phyloP scores from a whole-genome alignment of 805 yeast species.

The Cyberlindnera maclurae region DNA sequence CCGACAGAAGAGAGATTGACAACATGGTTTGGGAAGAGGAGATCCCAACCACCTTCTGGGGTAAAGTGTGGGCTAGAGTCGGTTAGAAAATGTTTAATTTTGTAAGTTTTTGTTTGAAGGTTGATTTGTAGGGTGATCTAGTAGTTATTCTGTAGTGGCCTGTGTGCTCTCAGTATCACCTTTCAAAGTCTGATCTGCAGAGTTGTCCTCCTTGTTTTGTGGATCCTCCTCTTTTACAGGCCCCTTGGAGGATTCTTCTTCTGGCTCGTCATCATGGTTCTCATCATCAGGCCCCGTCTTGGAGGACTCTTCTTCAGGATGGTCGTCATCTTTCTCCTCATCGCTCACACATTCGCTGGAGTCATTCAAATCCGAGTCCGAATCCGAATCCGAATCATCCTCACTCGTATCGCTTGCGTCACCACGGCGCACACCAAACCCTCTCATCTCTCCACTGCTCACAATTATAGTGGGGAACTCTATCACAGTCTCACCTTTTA shows the following conservation, averaged over 20 bases:
- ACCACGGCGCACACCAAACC: constrained; percentile 19
- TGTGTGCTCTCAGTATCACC: too few relatives aligned
- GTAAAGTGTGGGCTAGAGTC: constrained; percentile 43
- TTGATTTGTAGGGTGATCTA: too few relatives aligned
- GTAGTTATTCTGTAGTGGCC: too few relatives aligned
- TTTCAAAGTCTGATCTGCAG: too few relatives aligned
- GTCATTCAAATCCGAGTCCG: constrained; percentile 9
- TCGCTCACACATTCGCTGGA: constrained; percentile 11
- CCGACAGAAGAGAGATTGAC: constrained; percentile 60
- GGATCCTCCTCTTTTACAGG: background rate
- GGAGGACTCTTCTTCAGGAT: constrained; percentile 13
- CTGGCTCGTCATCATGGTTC: constrained; percentile 8
- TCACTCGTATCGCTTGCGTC: constrained; percentile 13
- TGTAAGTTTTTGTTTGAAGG: too few relatives aligned
- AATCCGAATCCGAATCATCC: constrained; percentile 4
- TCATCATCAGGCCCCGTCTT: too few relatives aligned
- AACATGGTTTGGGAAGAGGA: constrained; percentile 52
- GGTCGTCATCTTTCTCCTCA: constrained; percentile 8
- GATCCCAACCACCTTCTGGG: constrained; percentile 45
- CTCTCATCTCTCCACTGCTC: constrained; percentile 24
- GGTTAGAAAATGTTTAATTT: constrained; percentile 15
- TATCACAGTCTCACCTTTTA: constrained; percentile 54
- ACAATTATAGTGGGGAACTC: constrained; percentile 73
- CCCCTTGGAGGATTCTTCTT: constrained; percentile 11
- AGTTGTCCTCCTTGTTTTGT: background rate